These are phyloP conservation scores for Clavariopsis aquatica DNA, from an alignment of 495 filamentous ascomycete genomes.

Conservation along the genomic window DNA sequence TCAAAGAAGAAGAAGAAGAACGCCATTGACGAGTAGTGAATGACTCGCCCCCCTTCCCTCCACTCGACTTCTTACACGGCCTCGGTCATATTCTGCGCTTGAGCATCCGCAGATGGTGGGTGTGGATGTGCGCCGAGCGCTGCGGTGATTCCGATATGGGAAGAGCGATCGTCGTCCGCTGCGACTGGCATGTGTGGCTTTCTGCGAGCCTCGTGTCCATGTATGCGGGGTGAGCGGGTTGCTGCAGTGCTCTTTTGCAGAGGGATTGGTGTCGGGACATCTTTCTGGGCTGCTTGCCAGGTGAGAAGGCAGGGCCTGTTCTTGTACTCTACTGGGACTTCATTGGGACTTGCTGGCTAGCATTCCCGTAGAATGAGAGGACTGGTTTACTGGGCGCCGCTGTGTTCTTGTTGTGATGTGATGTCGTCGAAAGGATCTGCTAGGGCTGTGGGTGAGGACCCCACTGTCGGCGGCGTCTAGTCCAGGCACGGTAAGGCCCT, in stretches of 20 bases:
- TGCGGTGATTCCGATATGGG: slow-evolving; percentile 22
- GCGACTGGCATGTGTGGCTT: slow-evolving; percentile 3
- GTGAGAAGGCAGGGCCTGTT: slow-evolving; percentile 19
- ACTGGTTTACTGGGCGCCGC: slow-evolving; percentile 22
- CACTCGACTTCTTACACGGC: slow-evolving; percentile 23
- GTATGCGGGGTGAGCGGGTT: slow-evolving; percentile 24
- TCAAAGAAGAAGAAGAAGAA: slow-evolving; percentile 63
- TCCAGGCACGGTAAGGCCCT: too few relatives aligned
- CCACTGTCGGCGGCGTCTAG: slow-evolving; percentile 1
- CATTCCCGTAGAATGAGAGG: slow-evolving; percentile 18
- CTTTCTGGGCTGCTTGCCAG: slow-evolving; percentile 16
- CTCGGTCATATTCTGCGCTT: slow-evolving; percentile 21
- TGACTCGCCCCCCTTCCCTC: slow-evolving; percentile 35
- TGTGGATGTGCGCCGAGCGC: slow-evolving; percentile 26
- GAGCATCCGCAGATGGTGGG: slow-evolving; percentile 23
- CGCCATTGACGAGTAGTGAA: slow-evolving; percentile 38
- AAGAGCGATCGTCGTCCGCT: slow-evolving; percentile 24
- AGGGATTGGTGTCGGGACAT: not conserved
- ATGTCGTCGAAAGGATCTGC: slow-evolving; percentile 14
- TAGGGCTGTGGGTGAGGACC: not conserved
- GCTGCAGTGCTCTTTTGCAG: slow-evolving; percentile 8
- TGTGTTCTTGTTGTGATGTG: slow-evolving; percentile 5
- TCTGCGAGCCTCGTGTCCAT: slow-evolving; percentile 10
- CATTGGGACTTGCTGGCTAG: slow-evolving; percentile 22
- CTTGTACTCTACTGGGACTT: slow-evolving; percentile 28